A percentile compares a stretch with the other conserved stretches of the same genome.
Evolutionary conservation across 2,329 filamentous ascomycete species (phyloP).

Genomic region (Ophiostoma fasciatum): DNA sequence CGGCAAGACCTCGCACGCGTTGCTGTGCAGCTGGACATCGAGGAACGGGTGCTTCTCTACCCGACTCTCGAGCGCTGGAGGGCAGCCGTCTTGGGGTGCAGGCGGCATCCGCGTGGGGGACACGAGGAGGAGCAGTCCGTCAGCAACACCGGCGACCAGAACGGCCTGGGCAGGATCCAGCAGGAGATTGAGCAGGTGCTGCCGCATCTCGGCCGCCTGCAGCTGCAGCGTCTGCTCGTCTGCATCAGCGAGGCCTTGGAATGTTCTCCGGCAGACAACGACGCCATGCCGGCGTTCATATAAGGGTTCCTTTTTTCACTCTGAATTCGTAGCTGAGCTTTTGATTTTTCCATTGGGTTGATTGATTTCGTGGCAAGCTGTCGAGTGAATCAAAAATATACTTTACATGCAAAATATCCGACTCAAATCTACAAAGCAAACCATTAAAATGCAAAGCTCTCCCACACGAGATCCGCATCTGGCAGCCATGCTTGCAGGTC

Average conservation of each 20-base stretch:
- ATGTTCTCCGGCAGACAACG: too few relatives aligned
- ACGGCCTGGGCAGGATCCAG: not conserved
- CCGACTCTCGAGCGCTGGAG: slow-evolving; percentile 1
- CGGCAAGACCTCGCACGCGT: not conserved
- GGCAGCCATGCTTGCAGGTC: slow-evolving; percentile 34
- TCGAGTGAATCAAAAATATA: too few relatives aligned
- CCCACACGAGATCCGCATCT: slow-evolving; percentile 38
- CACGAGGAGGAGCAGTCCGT: too few relatives aligned
- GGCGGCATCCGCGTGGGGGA: not conserved
- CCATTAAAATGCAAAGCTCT: slow-evolving; percentile 44
- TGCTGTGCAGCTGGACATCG: not conserved
- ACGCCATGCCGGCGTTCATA: too few relatives aligned
- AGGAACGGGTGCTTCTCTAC: not conserved
- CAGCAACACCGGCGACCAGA: too few relatives aligned
- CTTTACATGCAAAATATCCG: too few relatives aligned
- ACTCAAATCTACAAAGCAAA: too few relatives aligned
- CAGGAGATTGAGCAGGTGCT: not conserved
- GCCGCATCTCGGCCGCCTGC: slow-evolving; percentile 1
- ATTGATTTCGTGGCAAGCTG: too few relatives aligned
- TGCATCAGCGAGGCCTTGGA: not conserved
- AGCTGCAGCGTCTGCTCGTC: not conserved
- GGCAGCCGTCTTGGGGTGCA: not conserved
- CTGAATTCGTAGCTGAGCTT: too few relatives aligned
- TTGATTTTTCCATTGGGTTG: too few relatives aligned
- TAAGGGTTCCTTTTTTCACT: too few relatives aligned